phyloP scores from a whole-genome alignment of 1,284 basidiomycete species.

The Cryptococcus jaspeensis region DNA sequence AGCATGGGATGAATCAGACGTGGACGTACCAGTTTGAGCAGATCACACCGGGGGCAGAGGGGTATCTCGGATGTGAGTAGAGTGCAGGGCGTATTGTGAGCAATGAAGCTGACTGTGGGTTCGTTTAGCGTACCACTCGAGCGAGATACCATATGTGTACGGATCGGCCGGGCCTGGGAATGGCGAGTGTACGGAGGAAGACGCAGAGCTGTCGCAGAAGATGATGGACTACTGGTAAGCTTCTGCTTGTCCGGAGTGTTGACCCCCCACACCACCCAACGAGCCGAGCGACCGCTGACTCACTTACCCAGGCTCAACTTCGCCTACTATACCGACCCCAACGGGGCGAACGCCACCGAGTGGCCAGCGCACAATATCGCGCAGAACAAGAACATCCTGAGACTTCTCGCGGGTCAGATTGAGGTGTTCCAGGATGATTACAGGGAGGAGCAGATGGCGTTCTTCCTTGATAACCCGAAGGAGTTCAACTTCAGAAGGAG shows the following conservation, averaged over 20 bases:
- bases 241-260: background rate
- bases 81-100: background rate
- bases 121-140: slow-evolving; percentile 23
- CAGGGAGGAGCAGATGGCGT: slow-evolving; percentile 32
- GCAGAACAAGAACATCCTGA: slow-evolving; percentile 31
- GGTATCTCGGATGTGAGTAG: slow-evolving; percentile 28
- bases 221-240: slow-evolving; percentile 43
- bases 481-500: too few relatives aligned
- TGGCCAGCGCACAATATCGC: slow-evolving; percentile 11
- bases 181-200: slow-evolving; percentile 23
- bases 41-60: slow-evolving; percentile 7
- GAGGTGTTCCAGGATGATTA: slow-evolving; percentile 40
- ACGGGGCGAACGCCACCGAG: slow-evolving; percentile 28
- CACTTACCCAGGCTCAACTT: slow-evolving; percentile 39
- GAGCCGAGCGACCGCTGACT: background rate
- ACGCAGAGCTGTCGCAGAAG: slow-evolving; percentile 20
- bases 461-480: slow-evolving; percentile 28
- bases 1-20: slow-evolving; percentile 24
- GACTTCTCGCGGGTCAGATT: slow-evolving; percentile 24
- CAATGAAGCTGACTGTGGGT: background rate
- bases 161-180: slow-evolving; percentile 16
- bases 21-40: slow-evolving; percentile 41
- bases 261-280: background rate
- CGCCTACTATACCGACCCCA: slow-evolving; percentile 40
- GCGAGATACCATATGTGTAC: slow-evolving; percentile 31